phyloP scores from a whole-genome alignment of 768 basidiomycete species.

The Kwoniella bestiolae region DNA sequence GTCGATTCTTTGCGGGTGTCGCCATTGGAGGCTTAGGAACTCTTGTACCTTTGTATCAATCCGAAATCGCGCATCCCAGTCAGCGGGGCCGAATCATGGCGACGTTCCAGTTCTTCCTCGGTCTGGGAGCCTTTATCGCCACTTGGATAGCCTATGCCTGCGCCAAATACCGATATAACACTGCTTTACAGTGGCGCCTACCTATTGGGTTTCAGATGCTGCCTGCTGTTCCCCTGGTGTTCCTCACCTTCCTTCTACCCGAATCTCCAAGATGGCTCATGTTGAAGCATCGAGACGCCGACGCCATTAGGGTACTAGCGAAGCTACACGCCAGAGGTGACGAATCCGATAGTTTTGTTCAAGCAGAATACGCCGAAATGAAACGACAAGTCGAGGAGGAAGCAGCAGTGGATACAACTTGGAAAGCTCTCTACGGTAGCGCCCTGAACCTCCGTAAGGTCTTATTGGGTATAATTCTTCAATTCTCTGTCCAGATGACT shows the following conservation, averaged over 20 bases:
- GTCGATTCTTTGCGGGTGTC: constrained; percentile 59
- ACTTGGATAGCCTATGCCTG: constrained; percentile 85
- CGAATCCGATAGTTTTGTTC: constrained; percentile 62
- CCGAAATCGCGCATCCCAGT: constrained; percentile 13
- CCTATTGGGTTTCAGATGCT: constrained; percentile 52
- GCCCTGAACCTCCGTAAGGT: constrained; percentile 23
- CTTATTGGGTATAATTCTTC: constrained; percentile 57
- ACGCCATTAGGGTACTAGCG: constrained; percentile 61
- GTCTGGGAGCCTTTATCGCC: constrained; percentile 80
- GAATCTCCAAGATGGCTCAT: constrained; percentile 67
- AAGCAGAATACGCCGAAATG: constrained; percentile 60
- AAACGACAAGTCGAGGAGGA: constrained; percentile 58
- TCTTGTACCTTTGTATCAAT: constrained; percentile 10
- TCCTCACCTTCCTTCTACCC: constrained; percentile 64
- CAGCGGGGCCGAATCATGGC: constrained; percentile 6
- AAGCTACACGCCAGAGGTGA: constrained; percentile 65
- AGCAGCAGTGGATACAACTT: constrained; percentile 52
- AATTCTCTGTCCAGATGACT: constrained; percentile 67
- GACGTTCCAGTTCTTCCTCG: constrained; percentile 62
- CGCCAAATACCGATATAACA: constrained; percentile 59
- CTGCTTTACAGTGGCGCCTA: constrained; percentile 63
- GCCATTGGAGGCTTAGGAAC: constrained; percentile 21
- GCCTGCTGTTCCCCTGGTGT: constrained; percentile 62
- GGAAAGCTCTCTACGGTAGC: neutral
- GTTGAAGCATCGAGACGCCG: constrained; percentile 62